Conservation (phyloP, 1,284 basidiomycete species). For the Microbotryum scabiosae region DNA sequence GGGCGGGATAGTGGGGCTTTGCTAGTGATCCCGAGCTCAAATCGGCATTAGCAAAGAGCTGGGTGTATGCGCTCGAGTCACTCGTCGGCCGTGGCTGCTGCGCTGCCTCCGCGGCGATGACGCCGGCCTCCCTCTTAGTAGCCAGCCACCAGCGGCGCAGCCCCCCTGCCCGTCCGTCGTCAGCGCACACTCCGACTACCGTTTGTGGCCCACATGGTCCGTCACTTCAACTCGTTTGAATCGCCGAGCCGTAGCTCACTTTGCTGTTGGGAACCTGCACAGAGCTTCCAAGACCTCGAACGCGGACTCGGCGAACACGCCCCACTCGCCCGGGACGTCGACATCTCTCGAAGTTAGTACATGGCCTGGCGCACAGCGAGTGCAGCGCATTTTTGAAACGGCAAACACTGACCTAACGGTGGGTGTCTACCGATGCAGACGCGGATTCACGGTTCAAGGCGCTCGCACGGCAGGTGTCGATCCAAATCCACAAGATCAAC, state of each 20-base stretch:
- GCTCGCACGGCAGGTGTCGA: conserved; percentile 74
- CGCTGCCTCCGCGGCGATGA: too few species aligned
- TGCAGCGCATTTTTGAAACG: too few species aligned
- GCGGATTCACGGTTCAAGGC: conserved; percentile 50
- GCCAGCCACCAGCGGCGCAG: neutral
- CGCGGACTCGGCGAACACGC: conserved; percentile 22
- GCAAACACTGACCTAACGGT: neutral
- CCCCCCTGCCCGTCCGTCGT: neutral
- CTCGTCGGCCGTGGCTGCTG: too few species aligned
- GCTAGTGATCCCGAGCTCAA: too few species aligned
- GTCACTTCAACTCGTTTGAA: neutral
- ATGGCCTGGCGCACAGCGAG: too few species aligned
- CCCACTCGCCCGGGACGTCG: conserved; percentile 5
- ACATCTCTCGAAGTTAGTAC: conserved; percentile 3
- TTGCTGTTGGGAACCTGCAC: neutral
- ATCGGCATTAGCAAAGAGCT: neutral
- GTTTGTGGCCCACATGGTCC: neutral
- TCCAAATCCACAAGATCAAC: conserved; percentile 98
- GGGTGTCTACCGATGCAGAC: conserved; percentile 13
- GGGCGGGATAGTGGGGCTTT: neutral
- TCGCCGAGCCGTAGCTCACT: neutral
- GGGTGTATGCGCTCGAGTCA: neutral
- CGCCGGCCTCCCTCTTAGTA: neutral
- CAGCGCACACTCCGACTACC: neutral
- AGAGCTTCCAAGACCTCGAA: conserved; percentile 28